Percentiles rank a stretch among this genome's conserved stretches.
Evolutionary conservation across 2,329 filamentous ascomycete genomes (phyloP).

Genomic region (Lasiodiplodia sp.): DNA sequence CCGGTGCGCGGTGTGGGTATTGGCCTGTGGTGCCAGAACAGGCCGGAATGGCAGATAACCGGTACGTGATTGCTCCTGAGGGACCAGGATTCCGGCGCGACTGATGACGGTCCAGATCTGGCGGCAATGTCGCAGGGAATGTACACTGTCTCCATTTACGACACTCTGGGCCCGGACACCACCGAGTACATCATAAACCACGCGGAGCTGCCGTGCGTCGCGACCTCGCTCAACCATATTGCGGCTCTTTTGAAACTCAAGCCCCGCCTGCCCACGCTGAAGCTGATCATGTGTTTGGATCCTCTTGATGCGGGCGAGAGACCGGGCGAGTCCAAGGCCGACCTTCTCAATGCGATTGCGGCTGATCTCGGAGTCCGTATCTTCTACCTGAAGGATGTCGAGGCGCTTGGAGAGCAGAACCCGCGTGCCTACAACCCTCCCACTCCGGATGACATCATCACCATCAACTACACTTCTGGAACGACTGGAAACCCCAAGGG

Average conservation of each 20-base stretch:
- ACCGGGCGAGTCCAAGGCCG: slow-evolving; percentile 77
- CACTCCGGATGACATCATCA: slow-evolving; percentile 76
- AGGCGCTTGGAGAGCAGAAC: slow-evolving; percentile 76
- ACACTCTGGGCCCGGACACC: slow-evolving; percentile 89
- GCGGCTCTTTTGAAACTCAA: slow-evolving; percentile 81
- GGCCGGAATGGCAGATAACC: slow-evolving; percentile 87
- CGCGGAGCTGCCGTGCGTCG: slow-evolving; percentile 75
- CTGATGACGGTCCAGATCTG: slow-evolving; percentile 66
- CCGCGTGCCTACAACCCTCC: slow-evolving; percentile 76
- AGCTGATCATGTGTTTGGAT: slow-evolving; percentile 88
- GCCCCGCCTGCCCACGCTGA: slow-evolving; percentile 78
- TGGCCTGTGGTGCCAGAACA: slow-evolving; percentile 86
- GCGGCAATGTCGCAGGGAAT: slow-evolving; percentile 86
- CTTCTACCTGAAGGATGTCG: slow-evolving; percentile 80
- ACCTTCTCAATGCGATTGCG: slow-evolving; percentile 78
- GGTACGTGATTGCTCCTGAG: slow-evolving; percentile 54
- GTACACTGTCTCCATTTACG: slow-evolving; percentile 92
- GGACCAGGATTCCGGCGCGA: no score
- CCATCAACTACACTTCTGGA: slow-evolving; percentile 90
- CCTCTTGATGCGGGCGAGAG: slow-evolving; percentile 81
- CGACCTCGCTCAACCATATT: slow-evolving; percentile 81
- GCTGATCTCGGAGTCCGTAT: slow-evolving; percentile 77
- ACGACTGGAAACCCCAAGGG: slow-evolving; percentile 86
- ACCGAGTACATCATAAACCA: slow-evolving; percentile 98
- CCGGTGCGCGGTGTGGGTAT: slow-evolving; percentile 73